A percentile compares a stretch with the other conserved stretches of the same genome.
These are phyloP conservation scores for Solanum pinnatisectum DNA, from an alignment of 257 asterid species.

Conservation along the genomic window DNA sequence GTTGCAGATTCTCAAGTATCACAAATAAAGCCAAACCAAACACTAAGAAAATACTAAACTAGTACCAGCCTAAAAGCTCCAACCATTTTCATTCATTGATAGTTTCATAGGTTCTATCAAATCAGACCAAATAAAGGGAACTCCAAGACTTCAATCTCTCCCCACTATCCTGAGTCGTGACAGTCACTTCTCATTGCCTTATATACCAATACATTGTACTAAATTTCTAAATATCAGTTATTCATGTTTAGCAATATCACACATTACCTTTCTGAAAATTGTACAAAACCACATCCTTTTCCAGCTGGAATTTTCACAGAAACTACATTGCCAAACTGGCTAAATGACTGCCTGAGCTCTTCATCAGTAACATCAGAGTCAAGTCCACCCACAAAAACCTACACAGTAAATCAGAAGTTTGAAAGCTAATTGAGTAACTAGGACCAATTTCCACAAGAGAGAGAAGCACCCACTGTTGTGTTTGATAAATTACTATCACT, in stretches of 20 bases:
- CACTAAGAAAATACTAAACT: background rate
- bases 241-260: background rate
- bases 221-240: background rate
- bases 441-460: background rate
- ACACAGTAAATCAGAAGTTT: background rate
- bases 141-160: background rate
- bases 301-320: constrained; percentile 92
- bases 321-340: constrained; percentile 73
- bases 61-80: background rate
- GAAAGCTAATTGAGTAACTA: background rate
- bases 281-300: constrained; percentile 97
- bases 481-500: constrained; percentile 57
- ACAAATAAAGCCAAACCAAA: background rate
- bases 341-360: constrained; percentile 66
- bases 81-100: background rate
- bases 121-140: background rate
- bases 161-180: background rate
- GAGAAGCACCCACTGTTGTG: constrained; percentile 72
- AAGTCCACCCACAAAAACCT: constrained; percentile 55
- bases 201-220: background rate
- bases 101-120: background rate
- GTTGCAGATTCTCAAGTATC: background rate
- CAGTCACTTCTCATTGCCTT: background rate
- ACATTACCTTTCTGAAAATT: constrained; percentile 59
- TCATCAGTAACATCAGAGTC: constrained; percentile 90